Evolutionary conservation across 805 yeast genomes (phyloP), one percentile per base, ranked within the genome.

Genomic region (Lachancea cidri): DNA sequence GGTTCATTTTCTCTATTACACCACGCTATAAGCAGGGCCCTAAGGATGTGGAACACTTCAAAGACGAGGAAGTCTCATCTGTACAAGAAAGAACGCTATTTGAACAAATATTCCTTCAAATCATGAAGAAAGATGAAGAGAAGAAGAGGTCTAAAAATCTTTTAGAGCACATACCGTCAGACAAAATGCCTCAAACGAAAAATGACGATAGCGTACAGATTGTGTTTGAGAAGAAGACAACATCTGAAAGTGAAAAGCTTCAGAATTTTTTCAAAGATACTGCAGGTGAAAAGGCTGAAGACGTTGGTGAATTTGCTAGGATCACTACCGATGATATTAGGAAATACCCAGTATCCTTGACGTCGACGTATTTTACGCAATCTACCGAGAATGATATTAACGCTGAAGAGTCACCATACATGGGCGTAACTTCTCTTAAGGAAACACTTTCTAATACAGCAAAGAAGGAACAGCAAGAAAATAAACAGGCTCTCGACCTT

Each of bases 31-130:
- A 22, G 9, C 27, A 22, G 16, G 31, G 13, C 35, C 20, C 35
- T 14, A 15, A 17, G 31, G 37, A 25, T 11, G 31, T 37, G 17
- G 41, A 40, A n/a, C 52, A 48, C 16, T 50, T 50, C 35, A 48
- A 48, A 33, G 50, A 48, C 36, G 50, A 48, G 25, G 49, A 48
- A 7, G 39, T 47, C 13, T 36, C 55, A 8, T 53, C 55, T 33
- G 43, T 57, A 5, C 53, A 53, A 36, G 62, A 57, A 38, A 45
- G 51, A 29, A 48, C 54, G 14, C 38, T 57, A 17, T 57, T 57
- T 38, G 55, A 54, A 9, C 50, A 50, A 40, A 49, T 57, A 17
- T 57, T 57, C 37, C 48, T 47, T 19, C 50, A 50, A 17, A 47
- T 57, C 33, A 52, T 50, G 48, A 47, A 49, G 35, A 57, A 55